These are phyloP conservation scores for Trypanosoma scelopori DNA, from an alignment of 208 protist species.

Conservation along the genomic window DNA sequence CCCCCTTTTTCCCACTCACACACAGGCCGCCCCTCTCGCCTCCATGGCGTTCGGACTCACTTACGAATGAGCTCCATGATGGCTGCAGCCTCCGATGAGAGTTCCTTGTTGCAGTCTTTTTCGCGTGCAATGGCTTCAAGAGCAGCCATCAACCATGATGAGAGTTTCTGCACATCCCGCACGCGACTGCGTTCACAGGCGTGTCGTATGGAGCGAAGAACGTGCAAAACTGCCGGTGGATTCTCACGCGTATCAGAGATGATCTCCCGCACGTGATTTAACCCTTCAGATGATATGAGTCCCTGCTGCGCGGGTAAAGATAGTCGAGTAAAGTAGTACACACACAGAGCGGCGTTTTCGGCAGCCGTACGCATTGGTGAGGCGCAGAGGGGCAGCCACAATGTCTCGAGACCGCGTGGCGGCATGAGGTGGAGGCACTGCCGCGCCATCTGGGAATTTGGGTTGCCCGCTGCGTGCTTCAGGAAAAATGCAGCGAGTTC, in stretches of 20 bases:
- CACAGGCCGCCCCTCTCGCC: background rate
- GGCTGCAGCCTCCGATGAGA: constrained; percentile 17
- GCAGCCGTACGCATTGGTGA: constrained; percentile 25
- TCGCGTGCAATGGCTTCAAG: constrained; percentile 21
- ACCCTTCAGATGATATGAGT: constrained; percentile 36
- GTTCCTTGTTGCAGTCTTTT: constrained; percentile 3
- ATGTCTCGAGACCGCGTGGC: constrained; percentile 32
- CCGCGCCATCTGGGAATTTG: constrained; percentile 32
- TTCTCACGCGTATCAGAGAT: constrained; percentile 25
- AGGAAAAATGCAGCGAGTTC: constrained; percentile 41
- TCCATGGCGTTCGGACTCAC: background rate
- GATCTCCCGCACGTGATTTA: constrained; percentile 28
- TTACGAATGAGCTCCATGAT: constrained; percentile 18
- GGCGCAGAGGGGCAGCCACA: constrained; percentile 59
- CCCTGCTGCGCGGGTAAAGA: constrained; percentile 41
- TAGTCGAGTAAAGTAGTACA: constrained; percentile 46
- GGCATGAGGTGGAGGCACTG: constrained; percentile 41
- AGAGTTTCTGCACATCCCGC: constrained; percentile 17
- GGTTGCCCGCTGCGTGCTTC: constrained; percentile 31
- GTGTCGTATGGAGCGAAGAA: constrained; percentile 49
- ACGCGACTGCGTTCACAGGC: constrained; percentile 29
- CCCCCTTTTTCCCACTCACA: background rate
- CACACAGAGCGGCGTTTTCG: constrained; percentile 47
- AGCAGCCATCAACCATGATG: constrained; percentile 1
- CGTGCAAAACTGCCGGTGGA: constrained; percentile 32